These are phyloP conservation scores for Amanita molliuscula DNA, from an alignment of 768 basidiomycete genomes.

Conservation along the genomic window DNA sequence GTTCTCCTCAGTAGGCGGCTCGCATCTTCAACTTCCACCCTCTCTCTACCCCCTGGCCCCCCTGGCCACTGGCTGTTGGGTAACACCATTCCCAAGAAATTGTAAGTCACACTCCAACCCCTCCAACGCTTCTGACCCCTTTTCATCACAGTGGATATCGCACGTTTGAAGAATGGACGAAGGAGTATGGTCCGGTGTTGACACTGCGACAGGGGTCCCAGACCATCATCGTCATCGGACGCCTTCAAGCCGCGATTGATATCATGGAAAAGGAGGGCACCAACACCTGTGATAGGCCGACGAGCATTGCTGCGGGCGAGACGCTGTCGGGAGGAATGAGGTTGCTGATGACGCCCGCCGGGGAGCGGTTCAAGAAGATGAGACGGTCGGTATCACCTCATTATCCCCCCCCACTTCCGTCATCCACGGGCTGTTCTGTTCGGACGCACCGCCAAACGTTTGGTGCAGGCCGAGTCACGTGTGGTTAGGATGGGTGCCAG, in stretches of 20 bases:
- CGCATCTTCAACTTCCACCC: constrained; percentile 9
- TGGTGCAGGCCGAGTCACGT: not conserved
- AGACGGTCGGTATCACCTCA: constrained; percentile 30
- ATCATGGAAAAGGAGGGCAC: constrained; percentile 63
- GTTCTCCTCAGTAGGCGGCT: constrained; percentile 19
- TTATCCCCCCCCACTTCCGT: not conserved
- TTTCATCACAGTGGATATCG: constrained; percentile 28
- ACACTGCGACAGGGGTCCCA: constrained; percentile 40
- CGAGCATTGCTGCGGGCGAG: constrained; percentile 47
- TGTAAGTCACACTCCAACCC: constrained; percentile 19
- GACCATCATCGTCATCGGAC: constrained; percentile 35
- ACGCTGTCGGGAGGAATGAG: constrained; percentile 50
- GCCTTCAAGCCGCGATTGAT: constrained; percentile 47
- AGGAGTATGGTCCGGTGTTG: constrained; percentile 53
- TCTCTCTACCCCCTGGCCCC: constrained; percentile 34
- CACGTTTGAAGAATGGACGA: constrained; percentile 48
- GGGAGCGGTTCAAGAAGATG: constrained; percentile 52
- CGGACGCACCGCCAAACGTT: not conserved
- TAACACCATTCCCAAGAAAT: constrained; percentile 27
- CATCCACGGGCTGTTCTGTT: no score
- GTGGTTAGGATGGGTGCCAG: not conserved
- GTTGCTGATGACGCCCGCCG: constrained; percentile 42
- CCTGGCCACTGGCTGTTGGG: constrained; percentile 30
- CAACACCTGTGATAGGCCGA: constrained; percentile 42
- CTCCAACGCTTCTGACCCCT: not conserved